These are phyloP conservation scores for Aspergillus fischeri DNA, from an alignment of 2,329 filamentous ascomycete genomes.

Conservation along the genomic window DNA sequence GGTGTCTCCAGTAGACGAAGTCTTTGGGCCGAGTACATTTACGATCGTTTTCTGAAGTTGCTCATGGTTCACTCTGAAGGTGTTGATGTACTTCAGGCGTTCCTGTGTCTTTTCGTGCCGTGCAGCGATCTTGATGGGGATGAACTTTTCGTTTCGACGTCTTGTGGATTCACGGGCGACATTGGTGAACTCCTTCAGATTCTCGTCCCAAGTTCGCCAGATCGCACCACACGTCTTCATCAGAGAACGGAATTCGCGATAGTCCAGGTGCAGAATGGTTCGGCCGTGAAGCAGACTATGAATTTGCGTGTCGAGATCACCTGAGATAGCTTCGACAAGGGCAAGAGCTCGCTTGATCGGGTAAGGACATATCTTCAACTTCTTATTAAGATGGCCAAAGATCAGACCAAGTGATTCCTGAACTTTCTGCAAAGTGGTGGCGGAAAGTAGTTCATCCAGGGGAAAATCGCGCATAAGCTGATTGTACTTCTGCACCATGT, in stretches of 20 bases:
- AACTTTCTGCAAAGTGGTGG: conserved; percentile 81
- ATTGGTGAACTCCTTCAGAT: conserved; percentile 96
- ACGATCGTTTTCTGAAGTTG: conserved; percentile 94
- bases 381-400: conserved; percentile 95
- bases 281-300: conserved; percentile 82
- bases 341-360: conserved; percentile 86
- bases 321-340: conserved; percentile 95
- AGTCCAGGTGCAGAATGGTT: conserved; percentile 86
- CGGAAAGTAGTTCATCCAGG: conserved; percentile 87
- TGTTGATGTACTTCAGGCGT: conserved; percentile 86
- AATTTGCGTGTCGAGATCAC: conserved; percentile 80
- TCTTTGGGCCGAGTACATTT: conserved; percentile 83
- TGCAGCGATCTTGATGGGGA: conserved; percentile 91
- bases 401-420: conserved; percentile 86
- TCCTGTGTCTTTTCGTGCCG: conserved; percentile 86
- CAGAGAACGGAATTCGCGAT: conserved; percentile 79
- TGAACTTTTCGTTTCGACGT: conserved; percentile 94
- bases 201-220: conserved; percentile 91
- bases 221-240: conserved; percentile 82
- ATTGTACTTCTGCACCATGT: conserved; percentile 97
- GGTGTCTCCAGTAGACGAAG: conserved; percentile 52
- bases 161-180: conserved; percentile 92
- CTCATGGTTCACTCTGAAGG: conserved; percentile 95
- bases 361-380: conserved; percentile 92
- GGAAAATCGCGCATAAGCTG: conserved; percentile 98